Evolutionary conservation across 1,284 basidiomycete species (phyloP).

Genomic region (Singerocomus rubriflavus): DNA sequence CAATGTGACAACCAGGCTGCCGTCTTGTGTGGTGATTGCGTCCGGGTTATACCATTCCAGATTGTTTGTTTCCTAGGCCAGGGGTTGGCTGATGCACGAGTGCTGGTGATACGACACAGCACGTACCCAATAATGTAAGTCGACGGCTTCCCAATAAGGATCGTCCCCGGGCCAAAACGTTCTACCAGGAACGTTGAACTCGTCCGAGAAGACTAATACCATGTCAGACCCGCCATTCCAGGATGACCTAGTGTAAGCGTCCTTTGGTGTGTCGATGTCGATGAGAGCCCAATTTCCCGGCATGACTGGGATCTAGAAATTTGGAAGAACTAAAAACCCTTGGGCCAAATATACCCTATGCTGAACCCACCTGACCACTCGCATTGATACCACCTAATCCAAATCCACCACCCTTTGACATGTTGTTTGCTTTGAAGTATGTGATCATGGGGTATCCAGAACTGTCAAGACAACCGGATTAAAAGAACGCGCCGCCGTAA

Average conservation of each 20-base stretch:
- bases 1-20: slow-evolving; percentile 66
- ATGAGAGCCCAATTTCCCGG: slow-evolving; percentile 59
- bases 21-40: slow-evolving; percentile 63
- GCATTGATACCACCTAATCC: slow-evolving; percentile 75
- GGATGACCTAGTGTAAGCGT: slow-evolving; percentile 48
- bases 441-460: slow-evolving; percentile 53
- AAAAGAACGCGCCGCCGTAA: slow-evolving; percentile 4
- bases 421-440: slow-evolving; percentile 41
- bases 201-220: slow-evolving; percentile 72
- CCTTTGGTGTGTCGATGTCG: slow-evolving; percentile 62
- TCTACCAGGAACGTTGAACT: slow-evolving; percentile 72
- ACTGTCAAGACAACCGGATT: slow-evolving; percentile 29
- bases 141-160: slow-evolving; percentile 74
- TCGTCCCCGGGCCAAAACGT: slow-evolving; percentile 70
- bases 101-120: slow-evolving; percentile 16
- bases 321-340: slow-evolving; percentile 33
- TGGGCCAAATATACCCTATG: not conserved
- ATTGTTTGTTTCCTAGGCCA: slow-evolving; percentile 42
- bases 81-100: slow-evolving; percentile 45
- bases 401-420: slow-evolving; percentile 45
- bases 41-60: slow-evolving; percentile 68
- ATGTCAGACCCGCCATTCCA: slow-evolving; percentile 46
- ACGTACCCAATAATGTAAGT: slow-evolving; percentile 56
- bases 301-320: slow-evolving; percentile 44
- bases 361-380: slow-evolving; percentile 54